Evolutionary conservation across 129 eudicot species (phyloP).

Genomic region (Escallonia herrerae): DNA sequence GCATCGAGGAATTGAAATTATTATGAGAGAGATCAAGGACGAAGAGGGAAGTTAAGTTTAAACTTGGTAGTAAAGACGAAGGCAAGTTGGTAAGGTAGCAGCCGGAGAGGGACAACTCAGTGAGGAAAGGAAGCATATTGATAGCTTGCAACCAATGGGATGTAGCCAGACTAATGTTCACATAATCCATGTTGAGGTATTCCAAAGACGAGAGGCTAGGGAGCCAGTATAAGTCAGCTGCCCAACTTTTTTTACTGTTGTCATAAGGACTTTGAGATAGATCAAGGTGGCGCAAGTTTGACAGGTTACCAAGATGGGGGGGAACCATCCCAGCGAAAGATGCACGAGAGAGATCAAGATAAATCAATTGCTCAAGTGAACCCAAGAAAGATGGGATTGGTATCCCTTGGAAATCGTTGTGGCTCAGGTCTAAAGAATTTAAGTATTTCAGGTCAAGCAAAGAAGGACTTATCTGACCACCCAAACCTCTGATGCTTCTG

Average conservation of each 20-base stretch:
- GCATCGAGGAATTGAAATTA: too few species aligned
- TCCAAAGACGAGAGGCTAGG: slow-evolving; percentile 4
- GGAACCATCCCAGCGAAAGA: slow-evolving; percentile 17
- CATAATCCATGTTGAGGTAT: not conserved
- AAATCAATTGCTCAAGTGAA: not conserved
- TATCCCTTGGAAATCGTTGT: slow-evolving; percentile 9
- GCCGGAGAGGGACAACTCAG: not conserved
- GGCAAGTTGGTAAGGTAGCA: slow-evolving; percentile 1
- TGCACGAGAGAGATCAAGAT: slow-evolving; percentile 19
- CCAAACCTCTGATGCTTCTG: not conserved
- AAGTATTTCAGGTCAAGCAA: slow-evolving; percentile 12
- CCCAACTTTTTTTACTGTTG: not conserved
- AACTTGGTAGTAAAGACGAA: too few species aligned
- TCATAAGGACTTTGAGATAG: not conserved
- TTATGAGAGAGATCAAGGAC: too few species aligned
- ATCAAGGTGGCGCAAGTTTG: slow-evolving; percentile 22
- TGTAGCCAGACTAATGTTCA: slow-evolving; percentile 3
- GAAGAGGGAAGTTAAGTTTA: too few species aligned
- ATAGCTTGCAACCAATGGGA: slow-evolving; percentile 6
- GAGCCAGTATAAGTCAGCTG: not conserved
- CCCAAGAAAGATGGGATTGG: slow-evolving; percentile 28
- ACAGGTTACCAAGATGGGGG: slow-evolving; percentile 18
- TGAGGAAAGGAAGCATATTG: slow-evolving; percentile 23
- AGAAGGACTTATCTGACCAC: slow-evolving; percentile 18
- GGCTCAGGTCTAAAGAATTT: slow-evolving; percentile 18